These are phyloP conservation scores for Boletus speciosus DNA, from an alignment of 768 basidiomycete genomes.

Conservation along the genomic window DNA sequence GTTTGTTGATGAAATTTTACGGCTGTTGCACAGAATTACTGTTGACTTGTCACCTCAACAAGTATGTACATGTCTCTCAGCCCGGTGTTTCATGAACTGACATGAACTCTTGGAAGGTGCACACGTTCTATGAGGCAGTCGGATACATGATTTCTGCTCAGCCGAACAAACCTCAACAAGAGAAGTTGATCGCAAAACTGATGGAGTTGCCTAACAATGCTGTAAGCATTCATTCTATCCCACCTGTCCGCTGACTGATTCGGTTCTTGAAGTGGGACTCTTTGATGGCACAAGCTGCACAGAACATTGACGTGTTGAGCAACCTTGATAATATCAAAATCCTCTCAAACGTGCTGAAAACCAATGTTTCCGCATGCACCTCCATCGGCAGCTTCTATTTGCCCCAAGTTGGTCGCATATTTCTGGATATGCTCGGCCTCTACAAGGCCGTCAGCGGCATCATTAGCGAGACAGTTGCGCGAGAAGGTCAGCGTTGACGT, in stretches of 20 bases:
- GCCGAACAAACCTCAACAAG: constrained; percentile 95
- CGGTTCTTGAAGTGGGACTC: constrained; percentile 77
- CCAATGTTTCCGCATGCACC: constrained; percentile 95
- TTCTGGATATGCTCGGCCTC: constrained; percentile 95
- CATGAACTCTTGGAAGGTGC: constrained; percentile 46
- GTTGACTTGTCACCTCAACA: constrained; percentile 93
- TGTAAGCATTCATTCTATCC: constrained; percentile 43
- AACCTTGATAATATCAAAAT: constrained; percentile 95
- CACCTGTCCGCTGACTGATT: background rate
- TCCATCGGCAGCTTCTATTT: constrained; percentile 97
- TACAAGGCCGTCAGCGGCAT: constrained; percentile 97
- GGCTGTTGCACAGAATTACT: constrained; percentile 88
- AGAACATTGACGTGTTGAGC: constrained; percentile 87
- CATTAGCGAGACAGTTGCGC: constrained; percentile 88
- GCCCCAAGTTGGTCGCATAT: constrained; percentile 94
- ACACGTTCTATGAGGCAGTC: constrained; percentile 98
- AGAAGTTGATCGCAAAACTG: constrained; percentile 88
- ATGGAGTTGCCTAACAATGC: constrained; percentile 99
- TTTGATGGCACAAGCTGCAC: constrained; percentile 91
- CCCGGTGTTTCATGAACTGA: constrained; percentile 7
- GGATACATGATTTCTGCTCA: constrained; percentile 99
- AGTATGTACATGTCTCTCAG: constrained; percentile 17
- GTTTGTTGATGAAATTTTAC: constrained; percentile 95
- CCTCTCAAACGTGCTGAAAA: constrained; percentile 94
- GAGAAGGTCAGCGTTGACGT: constrained; percentile 55